Evolutionary conservation across 495 filamentous ascomycete genomes (phyloP).

Genomic region (Daldinia grandis): DNA sequence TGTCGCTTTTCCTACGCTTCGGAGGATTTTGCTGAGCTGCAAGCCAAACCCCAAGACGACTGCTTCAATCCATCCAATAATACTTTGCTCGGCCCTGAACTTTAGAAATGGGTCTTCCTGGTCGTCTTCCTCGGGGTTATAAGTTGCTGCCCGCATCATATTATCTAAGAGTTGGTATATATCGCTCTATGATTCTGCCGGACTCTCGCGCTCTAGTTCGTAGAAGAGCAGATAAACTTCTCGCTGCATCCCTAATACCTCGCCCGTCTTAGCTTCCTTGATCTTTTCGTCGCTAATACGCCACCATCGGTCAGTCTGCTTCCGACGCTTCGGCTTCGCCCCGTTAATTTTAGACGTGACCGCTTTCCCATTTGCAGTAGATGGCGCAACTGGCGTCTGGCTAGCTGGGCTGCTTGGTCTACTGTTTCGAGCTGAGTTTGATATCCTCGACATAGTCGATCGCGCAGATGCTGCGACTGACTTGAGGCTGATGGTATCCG

Average conservation of each 20-base stretch:
- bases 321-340: slow-evolving; percentile 59
- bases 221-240: slow-evolving; percentile 98
- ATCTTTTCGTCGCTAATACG: slow-evolving; percentile 97
- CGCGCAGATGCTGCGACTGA: slow-evolving; percentile 56
- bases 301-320: slow-evolving; percentile 88
- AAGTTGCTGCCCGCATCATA: slow-evolving; percentile 20
- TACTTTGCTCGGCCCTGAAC: slow-evolving; percentile 3
- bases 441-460: slow-evolving; percentile 52
- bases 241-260: slow-evolving; percentile 91
- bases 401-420: slow-evolving; percentile 34
- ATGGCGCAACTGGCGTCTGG: slow-evolving; percentile 43
- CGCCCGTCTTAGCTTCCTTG: slow-evolving; percentile 88
- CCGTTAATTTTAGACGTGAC: slow-evolving; percentile 8
- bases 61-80: slow-evolving; percentile 10
- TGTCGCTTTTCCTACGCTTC: neutral
- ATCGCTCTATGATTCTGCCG: slow-evolving; percentile 42
- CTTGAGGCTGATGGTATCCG: slow-evolving; percentile 51
- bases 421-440: slow-evolving; percentile 42
- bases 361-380: slow-evolving; percentile 21
- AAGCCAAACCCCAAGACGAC: slow-evolving; percentile 8
- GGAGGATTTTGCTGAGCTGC: neutral
- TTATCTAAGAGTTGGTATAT: slow-evolving; percentile 28
- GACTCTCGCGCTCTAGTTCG: slow-evolving; percentile 68
- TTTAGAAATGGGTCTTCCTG: slow-evolving; percentile 15
- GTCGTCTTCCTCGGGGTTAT: slow-evolving; percentile 18